Percentiles rank a stretch among this genome's conserved stretches.
These are phyloP conservation scores for Macadamia tetraphylla DNA, from an alignment of 164 flowering plant genomes.

Conservation along the genomic window DNA sequence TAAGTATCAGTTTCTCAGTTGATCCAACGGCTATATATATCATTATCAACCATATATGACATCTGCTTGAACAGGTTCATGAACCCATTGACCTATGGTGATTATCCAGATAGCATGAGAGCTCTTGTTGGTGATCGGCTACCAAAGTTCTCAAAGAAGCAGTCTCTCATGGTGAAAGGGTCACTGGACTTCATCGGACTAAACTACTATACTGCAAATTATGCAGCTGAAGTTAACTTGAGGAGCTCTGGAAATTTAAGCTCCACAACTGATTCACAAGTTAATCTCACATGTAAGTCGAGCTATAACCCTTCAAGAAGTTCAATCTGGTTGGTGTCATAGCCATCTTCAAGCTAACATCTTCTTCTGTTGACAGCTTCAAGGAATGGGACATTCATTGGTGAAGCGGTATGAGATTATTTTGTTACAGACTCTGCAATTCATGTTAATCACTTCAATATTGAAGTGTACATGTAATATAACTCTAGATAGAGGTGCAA, in stretches of 20 bases:
- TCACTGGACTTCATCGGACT: constrained; percentile 38
- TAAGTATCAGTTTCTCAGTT: constrained; percentile 4
- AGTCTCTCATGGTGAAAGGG: constrained; percentile 29
- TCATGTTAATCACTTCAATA: too few relatives aligned
- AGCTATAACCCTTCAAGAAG: too few relatives aligned
- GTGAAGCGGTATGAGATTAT: constrained; percentile 7
- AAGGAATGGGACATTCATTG: constrained; percentile 17
- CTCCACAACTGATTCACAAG: constrained; percentile 16
- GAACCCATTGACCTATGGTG: constrained; percentile 34
- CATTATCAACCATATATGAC: too few relatives aligned
- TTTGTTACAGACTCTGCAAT: too few relatives aligned
- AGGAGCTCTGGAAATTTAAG: constrained; percentile 5
- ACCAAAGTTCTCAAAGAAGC: constrained; percentile 36
- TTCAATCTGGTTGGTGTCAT: too few relatives aligned
- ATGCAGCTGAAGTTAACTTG: constrained; percentile 17
- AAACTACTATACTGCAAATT: constrained; percentile 39
- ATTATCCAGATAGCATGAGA: constrained; percentile 31
- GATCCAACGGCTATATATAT: neutral
- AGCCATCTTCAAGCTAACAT: too few relatives aligned
- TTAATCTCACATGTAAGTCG: constrained; percentile 17
- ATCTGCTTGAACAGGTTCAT: constrained; percentile 17
- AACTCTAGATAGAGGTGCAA: too few relatives aligned
- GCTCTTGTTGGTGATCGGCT: constrained; percentile 24
- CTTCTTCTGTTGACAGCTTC: constrained; percentile 2
- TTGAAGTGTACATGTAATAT: too few relatives aligned